These are phyloP conservation scores for Gracilaria vermiculophylla DNA, from an alignment of 23 red algal genomes.

Conservation along the genomic window DNA sequence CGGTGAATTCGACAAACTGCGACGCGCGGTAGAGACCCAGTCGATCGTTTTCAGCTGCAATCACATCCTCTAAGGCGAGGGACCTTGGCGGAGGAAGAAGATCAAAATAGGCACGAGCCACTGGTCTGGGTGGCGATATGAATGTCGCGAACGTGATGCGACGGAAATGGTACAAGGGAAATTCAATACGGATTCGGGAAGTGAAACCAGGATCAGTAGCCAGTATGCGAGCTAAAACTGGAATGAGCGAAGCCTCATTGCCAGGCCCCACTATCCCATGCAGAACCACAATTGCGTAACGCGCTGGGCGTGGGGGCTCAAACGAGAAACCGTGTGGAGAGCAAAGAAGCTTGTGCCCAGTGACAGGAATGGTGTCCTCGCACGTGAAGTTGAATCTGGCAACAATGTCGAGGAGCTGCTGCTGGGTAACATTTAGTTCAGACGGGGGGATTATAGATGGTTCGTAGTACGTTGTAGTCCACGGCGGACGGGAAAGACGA, in stretches of 20 bases:
- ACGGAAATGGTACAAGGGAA: neutral
- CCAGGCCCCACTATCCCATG: neutral
- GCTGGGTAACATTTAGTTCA: neutral
- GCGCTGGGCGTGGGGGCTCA: neutral
- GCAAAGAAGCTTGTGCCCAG: neutral
- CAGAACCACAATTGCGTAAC: neutral
- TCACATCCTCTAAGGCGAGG: neutral
- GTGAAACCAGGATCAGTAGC: neutral
- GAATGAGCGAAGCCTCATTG: neutral
- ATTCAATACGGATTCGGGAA: neutral
- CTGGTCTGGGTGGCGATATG: neutral
- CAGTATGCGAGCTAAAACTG: neutral
- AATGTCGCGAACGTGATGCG: neutral
- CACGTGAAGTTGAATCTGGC: neutral
- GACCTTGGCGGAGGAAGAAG: neutral
- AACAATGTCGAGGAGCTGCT: neutral
- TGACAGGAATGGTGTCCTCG: neutral
- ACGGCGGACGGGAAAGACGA: neutral
- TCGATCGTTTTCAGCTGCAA: neutral
- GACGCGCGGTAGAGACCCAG: neutral
- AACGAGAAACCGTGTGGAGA: neutral
- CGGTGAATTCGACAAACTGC: neutral
- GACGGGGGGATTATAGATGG: neutral
- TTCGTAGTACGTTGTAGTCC: conserved; percentile 10
- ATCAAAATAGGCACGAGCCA: conserved; percentile 1